Base-by-base conservation (phyloP, 345 rosid genomes). In the Anastatica hierochuntica region DNA sequence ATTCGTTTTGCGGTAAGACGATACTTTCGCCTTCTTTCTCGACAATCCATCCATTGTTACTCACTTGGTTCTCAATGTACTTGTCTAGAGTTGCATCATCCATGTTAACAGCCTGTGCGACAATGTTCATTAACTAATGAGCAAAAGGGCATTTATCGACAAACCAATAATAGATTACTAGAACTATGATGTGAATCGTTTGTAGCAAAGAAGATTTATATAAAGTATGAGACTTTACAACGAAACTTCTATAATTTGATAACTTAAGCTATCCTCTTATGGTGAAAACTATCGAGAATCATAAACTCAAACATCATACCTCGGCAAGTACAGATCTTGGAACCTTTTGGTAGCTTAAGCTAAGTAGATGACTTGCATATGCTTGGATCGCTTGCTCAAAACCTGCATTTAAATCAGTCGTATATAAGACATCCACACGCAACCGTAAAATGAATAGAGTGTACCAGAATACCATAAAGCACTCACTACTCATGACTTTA, bases 381-480 rank as follows among this genome's bases (percentile, higher is more conserved):
- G 77, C 59, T 64, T 81, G 95, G 52, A 92, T 76, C 61, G 97
- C 94, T 77, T 85, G 97, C 71, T 92, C 95, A 68, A 92, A 92
- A 58, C 98, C 97, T 92, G 86, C 75, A 73, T 50, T 59, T 29
- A 12, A 11, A 38, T 48, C 40, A 9, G 53, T 33, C 12, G 14
- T 58, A 60, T 50, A 43, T 67, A 38, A 72, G 72, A 51, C 27
- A 43, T 45, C 39, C 4, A 21, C 24, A 57, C 15, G 19, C 11
- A 36, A 36, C 11, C 63, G 26, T 35, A 35, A 15, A 15, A 16
- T 2, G 17, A 31, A 56, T 37, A 61, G 14, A 26, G n/a, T n/a
- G n/a, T n/a, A n/a, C n/a, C n/a, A n/a, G n/a, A n/a, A n/a, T n/a
- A n/a, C n/a, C n/a, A n/a, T n/a, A n/a, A n/a, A n/a, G n/a, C n/a